Conservation (phyloP, 257 asterid genomes). For the Penstemon davidsonii region DNA sequence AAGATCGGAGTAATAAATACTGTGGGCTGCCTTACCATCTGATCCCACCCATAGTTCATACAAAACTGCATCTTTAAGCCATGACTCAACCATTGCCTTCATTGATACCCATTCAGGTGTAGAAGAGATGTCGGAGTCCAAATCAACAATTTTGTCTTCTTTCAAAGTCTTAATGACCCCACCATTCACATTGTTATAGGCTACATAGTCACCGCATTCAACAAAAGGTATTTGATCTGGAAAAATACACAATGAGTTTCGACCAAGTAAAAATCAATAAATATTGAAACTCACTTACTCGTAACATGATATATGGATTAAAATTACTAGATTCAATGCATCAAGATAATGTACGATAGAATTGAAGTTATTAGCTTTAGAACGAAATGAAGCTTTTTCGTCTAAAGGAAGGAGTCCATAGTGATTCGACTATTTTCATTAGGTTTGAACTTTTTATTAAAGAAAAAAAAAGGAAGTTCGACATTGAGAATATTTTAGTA, state of each 20-base stretch:
- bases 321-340: not conserved
- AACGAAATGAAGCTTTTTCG: too few relatives aligned
- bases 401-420: not conserved
- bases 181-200: conserved; percentile 83
- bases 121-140: conserved; percentile 64
- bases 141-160: conserved; percentile 71
- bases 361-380: not conserved
- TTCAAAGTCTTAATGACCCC: conserved; percentile 74
- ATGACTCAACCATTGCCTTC: conserved; percentile 80
- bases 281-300: too few relatives aligned
- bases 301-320: conserved; percentile 10
- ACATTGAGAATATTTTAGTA: too few relatives aligned
- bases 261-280: conserved; percentile 13
- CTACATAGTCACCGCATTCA: conserved; percentile 74
- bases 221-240: conserved; percentile 92
- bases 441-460: not conserved
- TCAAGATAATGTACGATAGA: conserved; percentile 5
- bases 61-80: conserved; percentile 82
- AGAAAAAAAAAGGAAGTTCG: too few relatives aligned
- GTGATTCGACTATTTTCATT: not conserved
- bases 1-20: conserved; percentile 85
- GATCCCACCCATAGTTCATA: conserved; percentile 91
- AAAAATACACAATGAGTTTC: conserved; percentile 17
- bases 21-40: conserved; percentile 62
- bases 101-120: conserved; percentile 82